Conservation (phyloP, 306 rosid species). For the Arachis stenosperma region DNA sequence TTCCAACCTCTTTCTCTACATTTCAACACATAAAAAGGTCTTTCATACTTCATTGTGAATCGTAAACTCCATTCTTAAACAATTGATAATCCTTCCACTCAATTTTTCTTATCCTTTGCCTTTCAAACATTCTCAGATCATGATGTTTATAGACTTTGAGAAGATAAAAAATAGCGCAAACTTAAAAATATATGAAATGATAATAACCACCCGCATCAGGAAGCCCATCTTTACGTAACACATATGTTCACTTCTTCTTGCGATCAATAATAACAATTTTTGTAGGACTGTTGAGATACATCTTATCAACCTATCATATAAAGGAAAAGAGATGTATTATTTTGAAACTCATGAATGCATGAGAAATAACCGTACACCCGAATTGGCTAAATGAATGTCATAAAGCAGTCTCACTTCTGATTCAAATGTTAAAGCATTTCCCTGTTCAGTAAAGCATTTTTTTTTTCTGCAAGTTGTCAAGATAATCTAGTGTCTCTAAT, state of each 20-base stretch:
- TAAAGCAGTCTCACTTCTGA: conserved; percentile 64
- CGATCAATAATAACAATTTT: conserved; percentile 86
- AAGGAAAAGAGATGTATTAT: conserved; percentile 27
- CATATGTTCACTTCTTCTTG: conserved; percentile 82
- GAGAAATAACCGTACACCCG: conserved; percentile 18
- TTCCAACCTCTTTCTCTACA: too few species aligned
- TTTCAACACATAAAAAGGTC: too few species aligned
- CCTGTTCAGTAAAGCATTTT: conserved; percentile 81
- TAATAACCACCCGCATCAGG: conserved; percentile 76
- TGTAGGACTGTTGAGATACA: conserved; percentile 78
- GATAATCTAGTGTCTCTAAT: conserved; percentile 78
- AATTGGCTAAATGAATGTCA: not conserved
- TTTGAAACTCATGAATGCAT: conserved; percentile 31
- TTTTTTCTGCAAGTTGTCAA: conserved; percentile 75
- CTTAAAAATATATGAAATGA: conserved; percentile 12
- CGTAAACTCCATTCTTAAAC: too few species aligned
- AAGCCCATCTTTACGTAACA: conserved; percentile 81
- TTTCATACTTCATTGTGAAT: too few species aligned
- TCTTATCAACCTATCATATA: conserved; percentile 65
- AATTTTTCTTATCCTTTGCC: too few species aligned
- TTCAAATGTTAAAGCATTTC: conserved; percentile 89
- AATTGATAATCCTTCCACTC: too few species aligned
- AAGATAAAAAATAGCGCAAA: not conserved
- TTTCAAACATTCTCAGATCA: too few species aligned
- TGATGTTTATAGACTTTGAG: too few species aligned